Percentiles rank a stretch among this genome's conserved stretches.
Conservation (phyloP, 2,329 filamentous ascomycete genomes). For the Myotisia sp. region DNA sequence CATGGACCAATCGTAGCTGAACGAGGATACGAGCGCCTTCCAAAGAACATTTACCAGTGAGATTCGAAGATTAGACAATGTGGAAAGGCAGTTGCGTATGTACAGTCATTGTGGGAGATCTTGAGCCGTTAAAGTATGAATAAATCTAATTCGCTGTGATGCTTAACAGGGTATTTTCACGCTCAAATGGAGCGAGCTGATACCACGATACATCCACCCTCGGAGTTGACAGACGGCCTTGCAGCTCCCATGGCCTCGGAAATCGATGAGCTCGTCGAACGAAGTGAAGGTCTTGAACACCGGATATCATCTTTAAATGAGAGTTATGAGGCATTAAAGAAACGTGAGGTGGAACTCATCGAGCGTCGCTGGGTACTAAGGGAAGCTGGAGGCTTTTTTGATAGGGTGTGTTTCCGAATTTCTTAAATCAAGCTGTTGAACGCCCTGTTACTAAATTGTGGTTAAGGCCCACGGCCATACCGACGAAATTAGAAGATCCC, state of each 20-base stretch:
- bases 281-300: constrained; percentile 83
- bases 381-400: constrained; percentile 95
- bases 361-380: constrained; percentile 97
- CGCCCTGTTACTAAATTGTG: constrained; percentile 6
- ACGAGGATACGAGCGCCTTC: constrained; percentile 83
- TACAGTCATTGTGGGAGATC: constrained; percentile 14
- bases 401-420: constrained; percentile 45
- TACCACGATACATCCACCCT: constrained; percentile 75
- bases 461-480: constrained; percentile 75
- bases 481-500: constrained; percentile 85
- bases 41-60: constrained; percentile 96
- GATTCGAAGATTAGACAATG: constrained; percentile 92
- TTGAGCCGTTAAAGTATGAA: constrained; percentile 8
- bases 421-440: too few species aligned
- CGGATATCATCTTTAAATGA: constrained; percentile 85
- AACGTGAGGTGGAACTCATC: constrained; percentile 86
- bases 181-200: constrained; percentile 86
- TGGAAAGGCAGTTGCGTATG: constrained; percentile 90
- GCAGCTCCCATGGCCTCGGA: constrained; percentile 82
- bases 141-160: constrained; percentile 2
- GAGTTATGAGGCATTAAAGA: constrained; percentile 97
- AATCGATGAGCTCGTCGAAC: constrained; percentile 89
- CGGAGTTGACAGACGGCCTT: constrained; percentile 76
- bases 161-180: constrained; percentile 66
- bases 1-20: constrained; percentile 53